Evolutionary conservation across 352 stramenopile genomes (phyloP).

Genomic region (Globisporangium ultimum): DNA sequence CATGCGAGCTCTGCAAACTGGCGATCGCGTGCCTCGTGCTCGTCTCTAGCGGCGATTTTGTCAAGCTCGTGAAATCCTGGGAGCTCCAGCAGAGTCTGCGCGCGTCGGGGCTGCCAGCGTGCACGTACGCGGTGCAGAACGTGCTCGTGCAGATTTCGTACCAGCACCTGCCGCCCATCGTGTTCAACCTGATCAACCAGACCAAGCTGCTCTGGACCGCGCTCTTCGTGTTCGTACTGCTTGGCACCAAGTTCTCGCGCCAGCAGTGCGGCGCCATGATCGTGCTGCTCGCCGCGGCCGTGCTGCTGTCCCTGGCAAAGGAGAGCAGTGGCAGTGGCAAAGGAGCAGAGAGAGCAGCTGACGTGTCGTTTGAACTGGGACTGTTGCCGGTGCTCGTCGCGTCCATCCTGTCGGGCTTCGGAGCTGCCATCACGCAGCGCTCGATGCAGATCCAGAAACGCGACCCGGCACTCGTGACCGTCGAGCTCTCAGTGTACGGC

Average conservation of each 20-base stretch:
- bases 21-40: constrained; percentile 51
- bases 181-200: constrained; percentile 88
- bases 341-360: constrained; percentile 1
- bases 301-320: constrained; percentile 69
- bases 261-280: constrained; percentile 73
- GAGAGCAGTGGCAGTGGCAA: constrained; percentile 15
- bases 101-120: constrained; percentile 72
- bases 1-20: constrained; percentile 71
- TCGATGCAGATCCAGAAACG: constrained; percentile 77
- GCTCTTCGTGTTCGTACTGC: constrained; percentile 75
- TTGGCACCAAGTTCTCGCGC: constrained; percentile 64
- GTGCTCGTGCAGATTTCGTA: constrained; percentile 82
- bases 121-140: constrained; percentile 86
- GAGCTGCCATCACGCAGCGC: constrained; percentile 69
- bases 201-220: constrained; percentile 84
- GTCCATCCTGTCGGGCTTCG: constrained; percentile 73
- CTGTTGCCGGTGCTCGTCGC: constrained; percentile 67
- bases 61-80: constrained; percentile 49
- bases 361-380: constrained; percentile 52
- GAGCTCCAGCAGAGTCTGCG: constrained; percentile 47
- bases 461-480: constrained; percentile 69
- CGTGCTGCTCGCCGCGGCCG: constrained; percentile 58
- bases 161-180: constrained; percentile 76
- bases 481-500: constrained; percentile 79
- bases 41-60: constrained; percentile 27